Evolutionary conservation across 306 rosid species (phyloP).

Genomic region (Hippophae gyantsensis): DNA sequence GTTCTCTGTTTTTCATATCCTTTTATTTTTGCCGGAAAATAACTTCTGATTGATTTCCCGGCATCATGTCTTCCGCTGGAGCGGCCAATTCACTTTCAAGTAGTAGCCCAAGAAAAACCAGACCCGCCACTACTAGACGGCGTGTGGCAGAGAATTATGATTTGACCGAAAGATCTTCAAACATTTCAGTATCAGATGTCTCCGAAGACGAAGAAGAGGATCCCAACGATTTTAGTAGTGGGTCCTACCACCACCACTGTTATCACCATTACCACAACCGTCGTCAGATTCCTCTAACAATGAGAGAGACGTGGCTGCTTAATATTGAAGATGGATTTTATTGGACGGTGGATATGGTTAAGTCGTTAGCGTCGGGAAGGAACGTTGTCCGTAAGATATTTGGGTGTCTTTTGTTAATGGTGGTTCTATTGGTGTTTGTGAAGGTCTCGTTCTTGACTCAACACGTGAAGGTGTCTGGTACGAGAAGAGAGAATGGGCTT

Average conservation of each 20-base stretch:
- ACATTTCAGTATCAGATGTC: slow-evolving; percentile 26
- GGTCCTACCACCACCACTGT: slow-evolving; percentile 26
- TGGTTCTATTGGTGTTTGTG: slow-evolving; percentile 48
- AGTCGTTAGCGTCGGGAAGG: slow-evolving; percentile 36
- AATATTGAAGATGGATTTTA: slow-evolving; percentile 31
- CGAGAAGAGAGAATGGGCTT: slow-evolving; percentile 40
- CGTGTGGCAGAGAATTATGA: slow-evolving; percentile 45
- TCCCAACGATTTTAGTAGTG: slow-evolving; percentile 18
- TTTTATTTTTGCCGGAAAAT: slow-evolving; percentile 11
- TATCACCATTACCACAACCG: slow-evolving; percentile 20
- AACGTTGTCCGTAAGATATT: slow-evolving; percentile 52
- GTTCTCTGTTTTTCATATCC: not conserved
- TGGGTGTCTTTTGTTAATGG: slow-evolving; percentile 30
- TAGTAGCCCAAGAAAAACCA: slow-evolving; percentile 40
- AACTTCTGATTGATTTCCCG: not conserved
- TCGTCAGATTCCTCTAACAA: no score
- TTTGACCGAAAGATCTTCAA: slow-evolving; percentile 19
- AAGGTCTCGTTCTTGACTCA: slow-evolving; percentile 39
- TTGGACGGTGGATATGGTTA: slow-evolving; percentile 32
- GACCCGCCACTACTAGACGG: slow-evolving; percentile 47
- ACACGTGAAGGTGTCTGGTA: slow-evolving; percentile 37
- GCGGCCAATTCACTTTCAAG: slow-evolving; percentile 19
- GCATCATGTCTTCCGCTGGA: slow-evolving; percentile 47
- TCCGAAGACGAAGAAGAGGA: slow-evolving; percentile 29
- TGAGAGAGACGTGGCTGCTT: slow-evolving; percentile 34